Percentiles rank a stretch among this genome's conserved stretches.
Conservation (phyloP, 106 monocot species). For the Platanthera zijinensis region DNA sequence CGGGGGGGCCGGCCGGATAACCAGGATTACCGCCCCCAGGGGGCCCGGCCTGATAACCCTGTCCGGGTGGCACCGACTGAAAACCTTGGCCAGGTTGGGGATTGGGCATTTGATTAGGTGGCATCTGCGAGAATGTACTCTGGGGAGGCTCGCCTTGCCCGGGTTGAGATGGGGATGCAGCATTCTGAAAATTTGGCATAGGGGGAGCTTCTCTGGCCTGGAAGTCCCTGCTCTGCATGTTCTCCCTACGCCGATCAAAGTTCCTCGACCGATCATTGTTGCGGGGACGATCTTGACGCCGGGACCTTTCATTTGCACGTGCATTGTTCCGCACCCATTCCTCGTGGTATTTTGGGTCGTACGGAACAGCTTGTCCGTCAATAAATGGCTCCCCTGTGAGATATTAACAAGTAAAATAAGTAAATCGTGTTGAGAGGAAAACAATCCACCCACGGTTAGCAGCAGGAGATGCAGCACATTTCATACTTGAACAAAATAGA, state of each 20-base stretch:
- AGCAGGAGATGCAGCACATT: too few species aligned
- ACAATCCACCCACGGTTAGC: not conserved
- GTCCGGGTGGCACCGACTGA: constrained; percentile 8
- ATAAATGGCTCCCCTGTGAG: constrained; percentile 86
- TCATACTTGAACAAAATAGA: too few species aligned
- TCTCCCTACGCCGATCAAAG: constrained; percentile 80
- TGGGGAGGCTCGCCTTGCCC: not conserved
- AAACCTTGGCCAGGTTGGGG: constrained; percentile 4
- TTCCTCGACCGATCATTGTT: constrained; percentile 82
- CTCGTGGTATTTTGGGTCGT: constrained; percentile 83
- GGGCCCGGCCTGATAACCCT: constrained; percentile 4
- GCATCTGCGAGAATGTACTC: not conserved
- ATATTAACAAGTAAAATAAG: not conserved
- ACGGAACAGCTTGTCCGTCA: constrained; percentile 85
- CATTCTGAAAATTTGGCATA: constrained; percentile 8
- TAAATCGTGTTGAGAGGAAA: not conserved
- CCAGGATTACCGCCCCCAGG: constrained; percentile 9
- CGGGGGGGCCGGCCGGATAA: constrained; percentile 18
- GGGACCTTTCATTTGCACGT: constrained; percentile 69
- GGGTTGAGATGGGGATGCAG: constrained; percentile 8
- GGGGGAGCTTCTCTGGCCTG: constrained; percentile 26
- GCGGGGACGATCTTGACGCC: constrained; percentile 85
- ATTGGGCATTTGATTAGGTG: constrained; percentile 2
- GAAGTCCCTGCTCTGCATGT: constrained; percentile 45
- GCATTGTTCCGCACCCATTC: constrained; percentile 78